Evolutionary conservation across 176 grass and related monocot species (phyloP), one percentile per base, ranked within the genome.

Genomic region (Triticum timopheevii): DNA sequence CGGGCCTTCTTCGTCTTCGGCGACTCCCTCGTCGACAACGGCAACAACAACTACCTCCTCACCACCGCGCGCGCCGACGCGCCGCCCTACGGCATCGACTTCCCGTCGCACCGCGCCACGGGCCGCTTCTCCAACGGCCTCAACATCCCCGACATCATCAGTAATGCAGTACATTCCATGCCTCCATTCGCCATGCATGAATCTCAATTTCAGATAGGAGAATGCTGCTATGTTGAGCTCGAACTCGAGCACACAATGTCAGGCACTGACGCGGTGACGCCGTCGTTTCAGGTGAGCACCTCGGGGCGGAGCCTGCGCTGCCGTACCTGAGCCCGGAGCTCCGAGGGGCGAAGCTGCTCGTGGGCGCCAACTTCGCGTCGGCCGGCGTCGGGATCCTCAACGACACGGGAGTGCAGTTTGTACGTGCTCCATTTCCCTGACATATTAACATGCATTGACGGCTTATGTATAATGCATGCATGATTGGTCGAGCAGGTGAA

Each of bases 1-100:
- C 89, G 97, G 24, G 92, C 92, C 50, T 99, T 99, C 90, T 99
- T 99, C 82, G 94, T 99, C 13, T 99, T 99, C 84, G 94, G 97
- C 22, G 97, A 99, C 80, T 99, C 97, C 17, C 92, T 99, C 33
- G 97, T 99, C 4, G 97, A 99, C 86, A 94, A 93, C 42, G 97
- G 94, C 82, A 96, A 99, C 90, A 99, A 99, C 86, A 94, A 96
- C 84, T 99, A 91, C 76, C 73, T 99, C 30, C 87, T 93, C 39
- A 99, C 97, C 16, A 93, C 90, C 47, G 94, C 97, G 69, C 97
- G 97, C 28, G 94, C 97, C 1, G 97, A 99, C 61, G 59, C 92
- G 10, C 88, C 86, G 4, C 97, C 97, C 13, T 99, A 99, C 84
- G 97, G 97, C 74, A 96, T 99, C 50, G 97, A 99, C 88, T 90